Conservation (phyloP, 1,139 yeast species). For the Zhuliangozyma parablackwelliae region DNA sequence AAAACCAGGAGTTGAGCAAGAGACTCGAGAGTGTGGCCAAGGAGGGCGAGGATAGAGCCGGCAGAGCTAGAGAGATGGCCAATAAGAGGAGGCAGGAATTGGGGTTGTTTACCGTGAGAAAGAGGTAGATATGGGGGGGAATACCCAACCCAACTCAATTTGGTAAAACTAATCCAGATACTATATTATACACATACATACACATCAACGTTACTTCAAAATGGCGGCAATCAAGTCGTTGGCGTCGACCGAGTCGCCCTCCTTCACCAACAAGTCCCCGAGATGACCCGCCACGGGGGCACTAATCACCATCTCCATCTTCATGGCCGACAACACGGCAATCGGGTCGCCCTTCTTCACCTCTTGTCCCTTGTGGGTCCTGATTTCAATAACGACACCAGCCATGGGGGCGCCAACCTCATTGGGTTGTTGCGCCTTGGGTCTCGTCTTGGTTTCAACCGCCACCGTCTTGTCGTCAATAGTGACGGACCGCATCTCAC, state of each 20-base stretch:
- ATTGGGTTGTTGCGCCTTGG: slow-evolving; percentile 89
- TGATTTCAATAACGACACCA: slow-evolving; percentile 94
- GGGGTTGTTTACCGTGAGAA: slow-evolving; percentile 14
- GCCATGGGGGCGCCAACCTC: slow-evolving; percentile 99
- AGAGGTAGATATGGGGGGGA: background rate
- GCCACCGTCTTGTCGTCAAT: slow-evolving; percentile 85
- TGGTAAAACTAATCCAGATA: too few relatives aligned
- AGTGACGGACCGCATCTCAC: slow-evolving; percentile 95
- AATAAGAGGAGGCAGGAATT: slow-evolving; percentile 22
- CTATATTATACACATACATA: background rate
- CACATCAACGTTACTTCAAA: slow-evolving; percentile 16
- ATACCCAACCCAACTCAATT: too few relatives aligned
- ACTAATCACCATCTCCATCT: slow-evolving; percentile 98
- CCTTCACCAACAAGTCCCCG: slow-evolving; percentile 69
- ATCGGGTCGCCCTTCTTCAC: slow-evolving; percentile 97
- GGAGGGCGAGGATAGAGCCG: slow-evolving; percentile 11
- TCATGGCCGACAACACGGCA: slow-evolving; percentile 96
- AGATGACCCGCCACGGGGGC: slow-evolving; percentile 87
- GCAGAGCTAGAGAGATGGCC: slow-evolving; percentile 12
- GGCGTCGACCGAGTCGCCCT: slow-evolving; percentile 94
- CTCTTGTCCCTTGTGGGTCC: slow-evolving; percentile 78
- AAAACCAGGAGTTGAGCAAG: slow-evolving; percentile 20
- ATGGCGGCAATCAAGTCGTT: slow-evolving; percentile 64
- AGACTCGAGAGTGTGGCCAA: slow-evolving; percentile 16
- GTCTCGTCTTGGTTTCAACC: slow-evolving; percentile 78